These are phyloP conservation scores for Wickerhamomyces alni DNA, from an alignment of 805 yeast genomes.

Conservation along the genomic window DNA sequence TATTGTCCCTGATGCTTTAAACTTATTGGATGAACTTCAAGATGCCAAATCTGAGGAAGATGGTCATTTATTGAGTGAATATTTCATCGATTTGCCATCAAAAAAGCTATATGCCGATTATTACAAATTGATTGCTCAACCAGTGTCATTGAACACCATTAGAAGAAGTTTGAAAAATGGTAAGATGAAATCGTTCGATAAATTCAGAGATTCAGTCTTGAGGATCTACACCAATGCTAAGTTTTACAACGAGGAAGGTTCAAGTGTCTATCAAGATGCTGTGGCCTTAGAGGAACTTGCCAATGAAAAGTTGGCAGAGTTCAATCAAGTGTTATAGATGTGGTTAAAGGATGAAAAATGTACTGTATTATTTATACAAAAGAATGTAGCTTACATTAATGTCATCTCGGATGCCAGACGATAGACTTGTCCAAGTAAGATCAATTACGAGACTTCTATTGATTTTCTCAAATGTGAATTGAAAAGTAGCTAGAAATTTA, in stretches of 20 bases:
- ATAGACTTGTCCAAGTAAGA: neutral
- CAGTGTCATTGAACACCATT: slow-evolving; percentile 62
- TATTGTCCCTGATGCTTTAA: slow-evolving; percentile 24
- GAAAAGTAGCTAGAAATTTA: too few species aligned
- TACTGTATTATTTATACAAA: too few species aligned
- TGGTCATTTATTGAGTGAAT: slow-evolving; percentile 39
- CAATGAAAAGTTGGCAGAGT: slow-evolving; percentile 41
- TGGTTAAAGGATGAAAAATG: too few species aligned
- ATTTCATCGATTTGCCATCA: slow-evolving; percentile 70
- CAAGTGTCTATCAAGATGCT: slow-evolving; percentile 81
- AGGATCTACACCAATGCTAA: slow-evolving; percentile 82
- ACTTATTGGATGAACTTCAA: slow-evolving; percentile 38
- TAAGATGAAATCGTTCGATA: slow-evolving; percentile 38
- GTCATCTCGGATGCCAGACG: too few species aligned
- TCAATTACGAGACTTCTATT: too few species aligned
- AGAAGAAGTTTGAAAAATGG: slow-evolving; percentile 48
- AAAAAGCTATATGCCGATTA: slow-evolving; percentile 79
- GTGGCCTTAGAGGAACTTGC: slow-evolving; percentile 64
- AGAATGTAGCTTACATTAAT: too few species aligned
- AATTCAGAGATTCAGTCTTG: slow-evolving; percentile 53
- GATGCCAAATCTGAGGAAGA: slow-evolving; percentile 40
- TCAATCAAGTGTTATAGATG: slow-evolving; percentile 4
- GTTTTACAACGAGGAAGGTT: slow-evolving; percentile 86
- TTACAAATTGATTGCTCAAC: slow-evolving; percentile 48
- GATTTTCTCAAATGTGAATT: too few species aligned